Evolutionary conservation across 2,329 filamentous ascomycete genomes (phyloP).

Genomic region (Xylaria digitata): DNA sequence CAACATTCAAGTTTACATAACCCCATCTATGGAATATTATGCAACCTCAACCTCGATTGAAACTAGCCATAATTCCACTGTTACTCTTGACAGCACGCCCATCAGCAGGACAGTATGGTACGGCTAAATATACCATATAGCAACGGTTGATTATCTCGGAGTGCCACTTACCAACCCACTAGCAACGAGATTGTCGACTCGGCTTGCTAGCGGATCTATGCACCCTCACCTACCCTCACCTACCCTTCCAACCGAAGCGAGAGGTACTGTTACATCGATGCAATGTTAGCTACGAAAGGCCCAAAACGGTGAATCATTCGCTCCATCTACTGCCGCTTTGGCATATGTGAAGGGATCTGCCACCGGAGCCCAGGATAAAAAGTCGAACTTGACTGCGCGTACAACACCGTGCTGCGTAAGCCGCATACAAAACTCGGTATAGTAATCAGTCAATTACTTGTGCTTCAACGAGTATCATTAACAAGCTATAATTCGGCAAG

Average conservation of each 20-base stretch:
- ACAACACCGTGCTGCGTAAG: conserved; percentile 22
- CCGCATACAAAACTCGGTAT: conserved; percentile 5
- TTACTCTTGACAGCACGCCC: conserved; percentile 4
- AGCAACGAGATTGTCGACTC: conserved; percentile 4
- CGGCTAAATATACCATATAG: conserved; percentile 30
- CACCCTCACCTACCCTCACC: conserved; percentile 3
- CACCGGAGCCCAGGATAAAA: neutral
- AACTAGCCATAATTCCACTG: neutral
- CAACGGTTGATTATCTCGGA: conserved; percentile 14
- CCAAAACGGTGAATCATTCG: neutral
- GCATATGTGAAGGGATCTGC: neutral
- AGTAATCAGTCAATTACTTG: conserved; percentile 23
- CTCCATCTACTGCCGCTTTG: conserved; percentile 16
- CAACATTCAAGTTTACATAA: neutral
- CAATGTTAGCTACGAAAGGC: neutral
- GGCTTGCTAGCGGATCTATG: conserved; percentile 7
- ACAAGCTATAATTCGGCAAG: conserved; percentile 16
- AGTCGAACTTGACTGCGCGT: conserved; percentile 5
- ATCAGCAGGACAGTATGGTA: conserved; percentile 12
- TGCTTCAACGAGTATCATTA: conserved; percentile 6
- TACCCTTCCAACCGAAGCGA: conserved; percentile 5
- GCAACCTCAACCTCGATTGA: neutral
- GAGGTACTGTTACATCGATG: conserved; percentile 1
- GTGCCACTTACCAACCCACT: neutral
- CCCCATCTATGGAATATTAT: no score